Evolutionary conservation across 176 grass and related monocot species (phyloP), one percentile per base, ranked within the genome.

Genomic region (Melocanna baccifera): DNA sequence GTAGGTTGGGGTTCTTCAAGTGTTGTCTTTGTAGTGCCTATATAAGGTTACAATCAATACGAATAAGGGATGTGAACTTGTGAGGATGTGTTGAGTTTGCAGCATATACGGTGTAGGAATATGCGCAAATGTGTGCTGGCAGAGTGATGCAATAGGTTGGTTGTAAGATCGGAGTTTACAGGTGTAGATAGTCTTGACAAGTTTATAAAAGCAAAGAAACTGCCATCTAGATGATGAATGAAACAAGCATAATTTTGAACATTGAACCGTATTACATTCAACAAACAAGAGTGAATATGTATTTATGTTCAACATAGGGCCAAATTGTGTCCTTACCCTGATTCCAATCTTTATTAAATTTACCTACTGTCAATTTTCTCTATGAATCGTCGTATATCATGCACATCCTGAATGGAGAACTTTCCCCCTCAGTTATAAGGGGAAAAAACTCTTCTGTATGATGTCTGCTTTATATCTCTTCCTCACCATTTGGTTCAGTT

Each of bases 41-140:
- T 50, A 41, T 83, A 69, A 48, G 37, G 4, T 87, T 51, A 67
- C 1, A 3, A 9, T 41, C 45, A 57, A 57, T 46, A 47, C 1
- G 55, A 11, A 19, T 4, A 25, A 30, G 30, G 37, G 30, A 47
- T 40, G 0, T 65, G 39, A 13, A 22, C 37, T 77, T 78, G 13
- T 78, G 52, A 76, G 62, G 32, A 63, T 76, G 1, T 76, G 20
- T 76, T 85, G 9, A 62, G 40, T 63, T 67, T 70, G 37, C 39
- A 3, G 28, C 34, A 67, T 34, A 43, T 63, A 20, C 56, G 71
- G 64, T 25, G 42, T 69, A 32, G 4, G 42, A 50, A 51, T 40
- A 29, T 32, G 23, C 36, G 42, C 23, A 32, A 69, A 62, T 46
- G 2, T 42, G 12, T 62, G 34, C 56, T 71, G 39, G 3, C 7